A percentile compares a stretch with the other conserved stretches of the same genome.
Conservation (phyloP, 306 rosid species). For the Malus orientalis region DNA sequence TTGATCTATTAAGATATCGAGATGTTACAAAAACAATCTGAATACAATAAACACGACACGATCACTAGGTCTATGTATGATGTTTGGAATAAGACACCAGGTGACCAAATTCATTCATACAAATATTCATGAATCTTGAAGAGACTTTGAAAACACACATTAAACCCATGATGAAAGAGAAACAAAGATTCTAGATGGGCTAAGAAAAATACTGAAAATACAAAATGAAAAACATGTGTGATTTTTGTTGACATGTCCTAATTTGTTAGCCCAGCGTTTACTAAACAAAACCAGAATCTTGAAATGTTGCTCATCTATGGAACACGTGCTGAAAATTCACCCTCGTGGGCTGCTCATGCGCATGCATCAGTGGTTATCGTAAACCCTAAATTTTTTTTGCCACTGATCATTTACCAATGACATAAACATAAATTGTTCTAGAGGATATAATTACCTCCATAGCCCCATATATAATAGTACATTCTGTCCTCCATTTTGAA, state of each 20-base stretch:
- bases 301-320: background rate
- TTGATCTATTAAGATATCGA: too few species aligned
- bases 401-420: too few species aligned
- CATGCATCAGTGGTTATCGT: background rate
- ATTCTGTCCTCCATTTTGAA: background rate
- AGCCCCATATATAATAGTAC: background rate
- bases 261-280: background rate
- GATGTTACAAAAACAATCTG: too few species aligned
- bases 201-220: too few species aligned
- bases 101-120: background rate
- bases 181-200: background rate
- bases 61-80: background rate
- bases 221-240: background rate
- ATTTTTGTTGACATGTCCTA: background rate
- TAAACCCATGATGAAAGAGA: background rate
- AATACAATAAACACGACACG: too few species aligned
- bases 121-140: background rate
- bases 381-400: background rate
- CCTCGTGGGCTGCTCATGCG: background rate
- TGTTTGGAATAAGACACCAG: background rate
- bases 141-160: background rate
- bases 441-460: background rate
- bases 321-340: background rate
- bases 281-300: background rate
- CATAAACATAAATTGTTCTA: background rate